Base-by-base conservation (phyloP, 2,329 filamentous ascomycete genomes). In the Torrubiellomyces zombiae region DNA sequence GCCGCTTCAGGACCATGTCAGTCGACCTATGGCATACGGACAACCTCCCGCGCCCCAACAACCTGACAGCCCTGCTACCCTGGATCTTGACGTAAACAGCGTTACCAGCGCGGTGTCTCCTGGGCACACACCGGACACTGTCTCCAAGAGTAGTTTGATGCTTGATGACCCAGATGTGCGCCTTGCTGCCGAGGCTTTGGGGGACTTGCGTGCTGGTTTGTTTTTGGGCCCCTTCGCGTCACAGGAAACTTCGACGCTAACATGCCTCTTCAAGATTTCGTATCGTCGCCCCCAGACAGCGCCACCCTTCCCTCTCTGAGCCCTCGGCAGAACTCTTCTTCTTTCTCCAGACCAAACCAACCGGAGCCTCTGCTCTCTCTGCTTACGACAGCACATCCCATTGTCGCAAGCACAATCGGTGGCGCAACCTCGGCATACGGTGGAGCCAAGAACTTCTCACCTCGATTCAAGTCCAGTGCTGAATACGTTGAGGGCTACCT, bases 401-500 rank as follows among this genome's bases (percentile, higher is more conserved):
- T 91, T 32, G 66, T 94, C 10, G 82, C 80, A 7, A 81, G 72
- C 15, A 82, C 83, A 0, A 85, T 92, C 38, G 81, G 80, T 36
- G 74, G 75, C 26, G 86, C 83, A 0, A 67, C 86, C 6, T 82
- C 78, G 2, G 81, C 80, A 2, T 95, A 95, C 47, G 75, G 77
- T 15, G 75, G 67, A 3, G 83, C 80, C 8, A 94, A 95, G 51
- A 81, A 85, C 37, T 91, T 86, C 41, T 91, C 82, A 2, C 83
- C 86, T 0, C 68, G 78, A 3, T 81, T 94, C 44, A 83, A 80
- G 48, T 78, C 79, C n/a, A 71, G 83, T 32, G 86, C 81, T 24
- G 82, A 93, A 46, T 82, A 91, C 39, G 74, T 94, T 12, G 86
- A 95, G 49, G 75, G 80, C 23, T 86, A 81, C 37, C 70, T 93